Conservation (phyloP, 176 grass and related monocot genomes). For the Neostapfia colusana region DNA sequence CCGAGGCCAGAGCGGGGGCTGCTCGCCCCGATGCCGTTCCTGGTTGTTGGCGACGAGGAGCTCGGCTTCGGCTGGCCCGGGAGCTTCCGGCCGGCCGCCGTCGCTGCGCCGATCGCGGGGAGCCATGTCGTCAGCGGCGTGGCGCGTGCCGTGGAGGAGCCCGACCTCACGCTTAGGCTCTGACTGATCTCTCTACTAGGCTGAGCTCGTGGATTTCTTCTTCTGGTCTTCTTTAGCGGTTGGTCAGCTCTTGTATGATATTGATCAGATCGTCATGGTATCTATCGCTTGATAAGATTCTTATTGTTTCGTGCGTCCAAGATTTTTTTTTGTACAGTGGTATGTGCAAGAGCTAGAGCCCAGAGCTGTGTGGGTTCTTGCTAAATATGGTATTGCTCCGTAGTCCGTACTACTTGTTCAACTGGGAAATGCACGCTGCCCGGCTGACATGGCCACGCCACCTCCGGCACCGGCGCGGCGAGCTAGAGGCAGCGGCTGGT, state of each 20-base stretch:
- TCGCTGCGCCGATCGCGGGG: neutral
- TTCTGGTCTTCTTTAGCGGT: neutral
- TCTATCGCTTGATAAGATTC: conserved; percentile 24
- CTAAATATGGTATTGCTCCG: neutral
- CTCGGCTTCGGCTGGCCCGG: conserved; percentile 57
- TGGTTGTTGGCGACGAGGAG: conserved; percentile 51
- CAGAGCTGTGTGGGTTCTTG: neutral
- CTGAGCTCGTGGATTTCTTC: conserved; percentile 3
- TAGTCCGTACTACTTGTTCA: neutral
- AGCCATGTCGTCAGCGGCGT: conserved; percentile 4
- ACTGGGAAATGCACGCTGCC: neutral
- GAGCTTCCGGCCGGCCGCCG: conserved; percentile 45
- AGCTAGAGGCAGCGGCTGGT: neutral
- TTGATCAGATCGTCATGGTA: conserved; percentile 10
- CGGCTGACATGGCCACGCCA: too few species aligned
- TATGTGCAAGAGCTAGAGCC: conserved; percentile 11
- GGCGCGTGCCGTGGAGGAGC: conserved; percentile 53
- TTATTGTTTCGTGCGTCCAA: conserved; percentile 42
- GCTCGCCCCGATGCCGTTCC: conserved; percentile 55
- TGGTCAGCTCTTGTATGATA: conserved; percentile 22
- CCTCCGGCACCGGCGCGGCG: too few species aligned
- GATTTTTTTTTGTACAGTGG: conserved; percentile 50
- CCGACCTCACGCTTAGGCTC: conserved; percentile 73
- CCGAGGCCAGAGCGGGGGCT: conserved; percentile 36
- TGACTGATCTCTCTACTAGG: conserved; percentile 32